Percentiles rank a stretch among this genome's conserved stretches.
These are phyloP conservation scores for Blastobotrys capitulatus DNA, from an alignment of 1,139 yeast genomes.

Conservation along the genomic window DNA sequence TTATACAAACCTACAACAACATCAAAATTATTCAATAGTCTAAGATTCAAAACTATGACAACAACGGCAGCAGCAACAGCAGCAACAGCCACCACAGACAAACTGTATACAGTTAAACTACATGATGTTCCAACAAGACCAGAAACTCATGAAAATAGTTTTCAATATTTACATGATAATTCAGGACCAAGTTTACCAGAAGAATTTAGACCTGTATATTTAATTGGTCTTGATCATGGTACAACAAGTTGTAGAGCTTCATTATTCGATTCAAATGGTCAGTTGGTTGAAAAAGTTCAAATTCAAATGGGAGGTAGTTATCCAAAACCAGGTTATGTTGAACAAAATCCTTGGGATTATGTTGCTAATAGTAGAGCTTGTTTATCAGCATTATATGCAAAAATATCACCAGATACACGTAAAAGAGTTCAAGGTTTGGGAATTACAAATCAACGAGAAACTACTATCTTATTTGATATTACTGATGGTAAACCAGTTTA, in stretches of 20 bases:
- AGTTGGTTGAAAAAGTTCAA: slow-evolving; percentile 81
- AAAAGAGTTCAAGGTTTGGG: slow-evolving; percentile 49
- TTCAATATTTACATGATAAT: too few species aligned
- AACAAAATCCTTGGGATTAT: slow-evolving; percentile 84
- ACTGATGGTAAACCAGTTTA: slow-evolving; percentile 77
- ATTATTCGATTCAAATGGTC: slow-evolving; percentile 65
- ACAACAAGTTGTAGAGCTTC: slow-evolving; percentile 94
- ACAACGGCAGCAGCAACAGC: too few species aligned
- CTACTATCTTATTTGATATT: slow-evolving; percentile 85
- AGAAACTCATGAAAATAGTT: too few species aligned
- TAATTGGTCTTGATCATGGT: slow-evolving; percentile 74
- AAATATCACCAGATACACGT: slow-evolving; percentile 28
- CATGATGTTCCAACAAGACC: neutral
- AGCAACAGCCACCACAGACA: too few species aligned
- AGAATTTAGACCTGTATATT: slow-evolving; percentile 17
- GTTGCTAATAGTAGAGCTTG: slow-evolving; percentile 59
- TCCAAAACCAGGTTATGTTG: slow-evolving; percentile 65
- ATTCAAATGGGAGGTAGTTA: slow-evolving; percentile 53
- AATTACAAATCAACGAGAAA: slow-evolving; percentile 93
- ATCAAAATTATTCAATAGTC: too few species aligned
- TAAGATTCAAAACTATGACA: too few species aligned
- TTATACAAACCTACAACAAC: too few species aligned
- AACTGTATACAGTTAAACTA: too few species aligned
- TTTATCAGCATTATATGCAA: slow-evolving; percentile 32
- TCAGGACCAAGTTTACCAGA: neutral